Evolutionary conservation across 2,329 filamentous ascomycete species (phyloP).

Genomic region (Trichophyton benhamiae): DNA sequence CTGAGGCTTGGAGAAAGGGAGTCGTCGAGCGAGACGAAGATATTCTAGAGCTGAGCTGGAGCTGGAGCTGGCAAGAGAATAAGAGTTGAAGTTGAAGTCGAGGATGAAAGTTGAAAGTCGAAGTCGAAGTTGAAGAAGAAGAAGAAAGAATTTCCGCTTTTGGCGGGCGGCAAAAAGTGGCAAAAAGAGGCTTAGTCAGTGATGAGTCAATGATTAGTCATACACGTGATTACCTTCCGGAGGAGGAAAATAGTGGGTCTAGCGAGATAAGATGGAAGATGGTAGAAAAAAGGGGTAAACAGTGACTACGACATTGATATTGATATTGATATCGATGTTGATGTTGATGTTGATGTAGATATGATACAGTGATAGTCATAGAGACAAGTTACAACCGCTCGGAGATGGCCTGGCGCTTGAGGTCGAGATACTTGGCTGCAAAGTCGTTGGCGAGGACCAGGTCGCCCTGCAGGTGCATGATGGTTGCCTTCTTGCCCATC

Average conservation of each 20-base stretch:
- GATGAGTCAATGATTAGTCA: neutral
- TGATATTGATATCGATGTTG: no score
- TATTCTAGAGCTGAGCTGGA: constrained; percentile 3
- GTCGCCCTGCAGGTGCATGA: constrained; percentile 60
- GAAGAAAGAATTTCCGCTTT: neutral
- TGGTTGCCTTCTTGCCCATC: constrained; percentile 67
- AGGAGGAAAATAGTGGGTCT: neutral
- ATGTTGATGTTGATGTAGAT: no score
- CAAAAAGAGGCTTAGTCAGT: constrained; percentile 7
- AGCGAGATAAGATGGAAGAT: neutral
- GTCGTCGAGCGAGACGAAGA: neutral
- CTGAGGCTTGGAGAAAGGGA: neutral
- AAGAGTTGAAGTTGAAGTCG: neutral
- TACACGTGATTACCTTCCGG: neutral
- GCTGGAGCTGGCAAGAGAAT: neutral
- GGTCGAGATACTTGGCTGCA: constrained; percentile 51
- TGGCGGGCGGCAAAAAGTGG: constrained; percentile 3
- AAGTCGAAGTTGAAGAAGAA: constrained; percentile 1
- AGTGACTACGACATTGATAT: no score
- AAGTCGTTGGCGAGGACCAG: constrained; percentile 51
- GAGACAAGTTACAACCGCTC: neutral
- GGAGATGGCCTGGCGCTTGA: constrained; percentile 27
- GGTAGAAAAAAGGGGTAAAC: neutral
- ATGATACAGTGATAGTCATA: neutral
- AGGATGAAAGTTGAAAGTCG: neutral